Evolutionary conservation across 106 monocot species (phyloP), one percentile per base, ranked within the genome.

Genomic region (Apostasia ramifera): DNA sequence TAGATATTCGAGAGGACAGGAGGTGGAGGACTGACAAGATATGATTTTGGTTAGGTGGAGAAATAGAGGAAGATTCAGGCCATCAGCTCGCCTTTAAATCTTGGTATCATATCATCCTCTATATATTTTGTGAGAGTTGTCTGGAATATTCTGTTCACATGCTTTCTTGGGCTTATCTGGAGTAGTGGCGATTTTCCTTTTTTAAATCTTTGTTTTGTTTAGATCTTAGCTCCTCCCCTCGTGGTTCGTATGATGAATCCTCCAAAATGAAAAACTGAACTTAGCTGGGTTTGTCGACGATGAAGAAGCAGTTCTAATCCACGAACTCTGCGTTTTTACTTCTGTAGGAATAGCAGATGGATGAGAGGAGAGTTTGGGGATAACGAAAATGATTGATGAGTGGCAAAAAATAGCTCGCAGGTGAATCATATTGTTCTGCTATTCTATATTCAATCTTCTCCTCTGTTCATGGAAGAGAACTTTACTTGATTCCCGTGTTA

Each of bases 111-210:
- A 26, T 26, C 26, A 26, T 26, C 26, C 26, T 26, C 26, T 26
- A 26, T 62, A 54, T 78, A 66, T 47, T 53, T 61, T 73, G 11
- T 12, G 59, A 73, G 63, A 73, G 69, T 76, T 85, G 75, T 85
- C 26, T 76, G 10, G 78, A 85, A 78, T 85, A 81, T 81, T 74
- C 73, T 77, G 78, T 70, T 71, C 71, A 69, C 68, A 73, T 72
- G 71, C 81, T 71, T 77, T 71, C 64, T 47, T 65, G 51, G 39
- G 77, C 70, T 77, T 80, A 74, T 77, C 70, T 80, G 42, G 67
- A 78, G 58, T 71, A 77, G 51, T 52, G 52, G 69, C 61, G 72
- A 75, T 67, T 84, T 54, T 73, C 69, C 26, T 26, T 26, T 26
- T 26, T 26, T 53, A 73, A 73, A 42, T 76, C 59, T 72, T 45